A percentile compares a stretch with the other conserved stretches of the same genome.
These are phyloP conservation scores for Aurantiochytrium sp. DNA, from an alignment of 108 stramenopile genomes.

Conservation along the genomic window DNA sequence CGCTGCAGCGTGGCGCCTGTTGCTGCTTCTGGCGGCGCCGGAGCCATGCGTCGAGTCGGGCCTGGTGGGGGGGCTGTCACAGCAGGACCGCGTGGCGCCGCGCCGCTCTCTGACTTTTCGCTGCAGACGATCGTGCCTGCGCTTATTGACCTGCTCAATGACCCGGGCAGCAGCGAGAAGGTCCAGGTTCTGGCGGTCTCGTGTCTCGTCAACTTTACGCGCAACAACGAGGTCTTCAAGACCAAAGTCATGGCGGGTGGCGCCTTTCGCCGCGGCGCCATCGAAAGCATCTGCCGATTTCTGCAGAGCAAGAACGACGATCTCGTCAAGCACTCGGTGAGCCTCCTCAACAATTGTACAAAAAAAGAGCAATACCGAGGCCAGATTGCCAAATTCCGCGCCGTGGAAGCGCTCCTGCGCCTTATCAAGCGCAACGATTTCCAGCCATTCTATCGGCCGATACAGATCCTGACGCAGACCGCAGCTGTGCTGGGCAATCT, in stretches of 20 bases:
- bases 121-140: constrained; percentile 24
- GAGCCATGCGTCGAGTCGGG: no score
- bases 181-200: background rate
- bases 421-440: background rate
- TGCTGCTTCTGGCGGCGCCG: no score
- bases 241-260: constrained; percentile 25
- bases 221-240: background rate
- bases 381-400: background rate
- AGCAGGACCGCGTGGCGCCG: no score
- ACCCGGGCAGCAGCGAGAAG: background rate
- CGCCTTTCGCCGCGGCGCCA: background rate
- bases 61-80: no score
- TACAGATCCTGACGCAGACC: background rate
- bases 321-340: background rate
- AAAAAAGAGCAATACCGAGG: background rate
- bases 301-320: constrained; percentile 8
- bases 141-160: background rate
- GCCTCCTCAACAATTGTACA: background rate
- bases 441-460: background rate
- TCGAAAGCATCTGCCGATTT: background rate
- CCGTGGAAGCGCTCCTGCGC: background rate
- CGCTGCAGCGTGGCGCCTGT: background rate
- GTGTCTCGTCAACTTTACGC: background rate
- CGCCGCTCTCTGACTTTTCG: background rate
- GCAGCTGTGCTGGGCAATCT: background rate